phyloP scores from a whole-genome alignment of 202 grass and related monocot species.

The Carex sylvatica region DNA sequence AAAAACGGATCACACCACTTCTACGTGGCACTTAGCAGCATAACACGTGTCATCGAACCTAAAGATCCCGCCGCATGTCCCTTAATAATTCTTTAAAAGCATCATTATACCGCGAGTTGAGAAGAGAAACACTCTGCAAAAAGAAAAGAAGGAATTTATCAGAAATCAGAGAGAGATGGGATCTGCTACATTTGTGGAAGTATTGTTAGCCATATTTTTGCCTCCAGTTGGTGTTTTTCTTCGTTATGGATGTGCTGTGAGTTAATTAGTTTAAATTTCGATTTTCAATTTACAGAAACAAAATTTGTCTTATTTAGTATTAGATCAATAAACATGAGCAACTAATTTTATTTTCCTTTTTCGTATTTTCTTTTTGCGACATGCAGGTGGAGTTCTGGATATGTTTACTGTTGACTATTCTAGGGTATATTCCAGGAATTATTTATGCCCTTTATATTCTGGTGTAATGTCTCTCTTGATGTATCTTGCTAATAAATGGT shows the following conservation, averaged over 20 bases:
- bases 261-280: background rate
- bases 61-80: background rate
- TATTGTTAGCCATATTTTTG: constrained; percentile 80
- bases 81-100: background rate
- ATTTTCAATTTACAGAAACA: background rate
- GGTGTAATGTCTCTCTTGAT: constrained; percentile 37
- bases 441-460: constrained; percentile 73
- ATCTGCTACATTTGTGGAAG: constrained; percentile 71
- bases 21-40: background rate
- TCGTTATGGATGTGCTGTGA: constrained; percentile 80
- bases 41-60: background rate
- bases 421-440: constrained; percentile 86
- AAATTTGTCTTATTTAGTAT: background rate
- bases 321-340: background rate
- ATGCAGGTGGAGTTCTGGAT: constrained; percentile 77
- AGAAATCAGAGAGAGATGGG: constrained; percentile 45
- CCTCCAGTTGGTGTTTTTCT: constrained; percentile 94
- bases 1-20: background rate
- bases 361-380: background rate
- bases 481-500: background rate
- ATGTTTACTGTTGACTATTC: constrained; percentile 55
- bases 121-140: no score
- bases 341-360: background rate
- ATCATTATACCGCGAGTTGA: background rate
- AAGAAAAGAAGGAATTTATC: no score